Base-by-base conservation (phyloP, 148 eudicot genomes). In the Rhododendron kiyosumense region DNA sequence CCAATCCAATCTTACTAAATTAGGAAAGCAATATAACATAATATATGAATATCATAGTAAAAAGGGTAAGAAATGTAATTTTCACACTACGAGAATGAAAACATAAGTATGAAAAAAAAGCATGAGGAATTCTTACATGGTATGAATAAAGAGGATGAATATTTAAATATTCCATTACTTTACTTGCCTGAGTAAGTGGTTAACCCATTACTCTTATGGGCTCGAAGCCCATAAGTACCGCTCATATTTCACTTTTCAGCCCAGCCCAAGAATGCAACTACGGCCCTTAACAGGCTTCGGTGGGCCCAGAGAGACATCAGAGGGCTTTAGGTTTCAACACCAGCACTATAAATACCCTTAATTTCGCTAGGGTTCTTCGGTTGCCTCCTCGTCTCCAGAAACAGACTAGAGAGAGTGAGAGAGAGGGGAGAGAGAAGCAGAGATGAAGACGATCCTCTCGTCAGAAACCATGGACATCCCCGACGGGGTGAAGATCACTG, bases 401-500 rank as follows among this genome's bases (percentile, higher is more conserved):
- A 7, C 20, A 52, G 34, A 26, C 76, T 18, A 83, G 30, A 22
- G 74, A 81, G 81, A 45, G 28, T 45, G 74, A 77, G 87, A 17
- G 83, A 30, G 80, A 82, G 73, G 18, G 30, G 77, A 75, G 82
- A 83, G 51, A 61, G 67, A 77, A 15, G 7, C 20, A 17, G 45
- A 87, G 67, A 93, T 94, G 96, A 94, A 94, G 96, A 92, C 90
- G 0, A 91, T 94, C 0, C 65, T 91, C 0, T 88, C 96, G 0
- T 92, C 96, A 1, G 94, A 94, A 3, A 84, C 88, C 9, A 94
- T 94, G 96, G 94, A 92, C 71, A 91, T 94, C 88, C 96, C 96
- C 0, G 94, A 91, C 1, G 96, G 94, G 8, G 89, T 93, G 13
- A 81, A 74, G 15, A 88, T 93, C 85, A 93, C 84, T 2, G 89